Conservation (phyloP, 345 rosid species). For the Linum lewisii region DNA sequence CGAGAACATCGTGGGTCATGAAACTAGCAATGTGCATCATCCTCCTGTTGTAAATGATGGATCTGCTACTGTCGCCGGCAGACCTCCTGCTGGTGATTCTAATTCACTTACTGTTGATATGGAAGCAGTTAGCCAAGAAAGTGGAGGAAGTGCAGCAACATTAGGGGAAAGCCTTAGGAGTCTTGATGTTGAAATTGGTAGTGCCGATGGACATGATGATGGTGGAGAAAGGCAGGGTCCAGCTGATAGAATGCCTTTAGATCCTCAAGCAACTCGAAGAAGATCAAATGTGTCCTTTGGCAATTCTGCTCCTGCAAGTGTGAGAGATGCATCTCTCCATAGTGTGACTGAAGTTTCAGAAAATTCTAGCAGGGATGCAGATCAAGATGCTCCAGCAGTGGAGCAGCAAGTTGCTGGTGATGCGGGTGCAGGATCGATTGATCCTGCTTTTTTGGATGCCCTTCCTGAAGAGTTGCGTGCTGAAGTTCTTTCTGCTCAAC, state of each 20-base stretch:
- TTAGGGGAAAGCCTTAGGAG: conserved; percentile 95
- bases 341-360: conserved; percentile 94
- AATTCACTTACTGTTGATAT: conserved; percentile 64
- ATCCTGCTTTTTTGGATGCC: conserved; percentile 96
- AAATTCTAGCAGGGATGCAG: conserved; percentile 76
- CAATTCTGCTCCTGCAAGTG: conserved; percentile 38
- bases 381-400: conserved; percentile 53
- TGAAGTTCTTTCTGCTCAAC: conserved; percentile 92
- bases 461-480: conserved; percentile 96
- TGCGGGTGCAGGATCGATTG: conserved; percentile 68
- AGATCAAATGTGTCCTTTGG: conserved; percentile 52
- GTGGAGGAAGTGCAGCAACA: conserved; percentile 92
- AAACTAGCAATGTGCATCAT: conserved; percentile 29
- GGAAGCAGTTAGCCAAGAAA: conserved; percentile 99
- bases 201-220: conserved; percentile 98
- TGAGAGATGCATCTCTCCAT: conserved; percentile 70
- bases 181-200: conserved; percentile 95
- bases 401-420: conserved; percentile 61
- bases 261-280: conserved; percentile 64
- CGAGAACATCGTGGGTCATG: conserved; percentile 40
- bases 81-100: conserved; percentile 36
- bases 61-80: conserved; percentile 36
- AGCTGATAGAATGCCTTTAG: conserved; percentile 41
- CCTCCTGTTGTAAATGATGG: conserved; percentile 29
- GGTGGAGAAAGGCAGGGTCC: conserved; percentile 84